Conservation (phyloP, 768 basidiomycete species). For the Asterophora lycoperdoides region DNA sequence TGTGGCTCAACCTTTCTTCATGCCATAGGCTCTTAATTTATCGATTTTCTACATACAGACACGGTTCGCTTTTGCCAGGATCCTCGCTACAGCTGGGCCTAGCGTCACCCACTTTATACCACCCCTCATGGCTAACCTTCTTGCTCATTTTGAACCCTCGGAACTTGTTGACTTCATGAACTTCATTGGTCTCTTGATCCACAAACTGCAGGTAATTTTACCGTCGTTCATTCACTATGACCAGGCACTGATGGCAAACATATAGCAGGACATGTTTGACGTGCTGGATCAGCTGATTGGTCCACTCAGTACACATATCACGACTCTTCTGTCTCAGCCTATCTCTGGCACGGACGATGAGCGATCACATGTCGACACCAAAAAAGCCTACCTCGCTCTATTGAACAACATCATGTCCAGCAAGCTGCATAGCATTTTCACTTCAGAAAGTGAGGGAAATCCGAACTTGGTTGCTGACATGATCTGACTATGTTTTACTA, state of each 20-base stretch:
- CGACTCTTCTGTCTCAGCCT: conserved; percentile 73
- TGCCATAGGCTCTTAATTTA: conserved; percentile 1
- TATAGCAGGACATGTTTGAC: conserved; percentile 76
- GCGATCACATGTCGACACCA: conserved; percentile 72
- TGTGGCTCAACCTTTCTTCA: conserved; percentile 22
- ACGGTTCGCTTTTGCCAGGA: conserved; percentile 88
- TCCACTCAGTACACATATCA: conserved; percentile 82
- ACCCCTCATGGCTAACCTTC: conserved; percentile 82
- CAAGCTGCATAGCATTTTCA: conserved; percentile 80
- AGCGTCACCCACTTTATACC: conserved; percentile 86
- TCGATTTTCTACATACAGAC: conserved; percentile 70
- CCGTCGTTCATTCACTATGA: conserved; percentile 1
- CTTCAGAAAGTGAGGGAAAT: conserved; percentile 70
- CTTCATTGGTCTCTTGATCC: conserved; percentile 87
- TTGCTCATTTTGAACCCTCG: conserved; percentile 85
- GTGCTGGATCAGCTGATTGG: conserved; percentile 89
- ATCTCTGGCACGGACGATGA: conserved; percentile 85
- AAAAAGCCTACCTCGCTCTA: conserved; percentile 82
- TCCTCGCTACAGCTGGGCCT: conserved; percentile 78
- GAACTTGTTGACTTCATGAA: conserved; percentile 95
- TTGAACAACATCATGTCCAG: conserved; percentile 77
- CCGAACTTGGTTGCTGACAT: not conserved
- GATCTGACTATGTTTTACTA: conserved; percentile 12
- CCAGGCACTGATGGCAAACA: not conserved
- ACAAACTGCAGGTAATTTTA: conserved; percentile 74